phyloP scores from a whole-genome alignment of 768 basidiomycete genomes.

The Cubamyces lactineus region DNA sequence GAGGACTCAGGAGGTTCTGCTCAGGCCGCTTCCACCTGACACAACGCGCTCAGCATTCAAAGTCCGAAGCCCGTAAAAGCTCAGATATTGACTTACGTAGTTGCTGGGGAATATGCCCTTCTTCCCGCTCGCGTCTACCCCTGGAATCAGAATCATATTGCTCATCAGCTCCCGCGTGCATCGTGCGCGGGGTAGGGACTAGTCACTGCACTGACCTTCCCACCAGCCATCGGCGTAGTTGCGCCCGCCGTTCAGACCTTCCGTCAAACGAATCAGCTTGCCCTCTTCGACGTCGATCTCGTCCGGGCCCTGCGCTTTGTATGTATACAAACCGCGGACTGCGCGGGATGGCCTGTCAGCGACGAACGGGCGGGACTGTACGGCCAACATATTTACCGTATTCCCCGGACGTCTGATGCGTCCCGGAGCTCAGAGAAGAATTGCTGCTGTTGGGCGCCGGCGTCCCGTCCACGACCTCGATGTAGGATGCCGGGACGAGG shows the following conservation, averaged over 20 bases:
- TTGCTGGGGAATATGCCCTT: slow-evolving; percentile 89
- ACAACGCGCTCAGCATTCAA: slow-evolving; percentile 1
- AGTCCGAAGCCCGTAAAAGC: background rate
- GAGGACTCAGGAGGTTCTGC: background rate
- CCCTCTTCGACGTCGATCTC: slow-evolving; percentile 68
- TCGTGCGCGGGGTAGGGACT: background rate
- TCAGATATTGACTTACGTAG: slow-evolving; percentile 60
- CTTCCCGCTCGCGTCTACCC: slow-evolving; percentile 57
- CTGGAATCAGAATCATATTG: slow-evolving; percentile 43
- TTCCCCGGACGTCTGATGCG: slow-evolving; percentile 43
- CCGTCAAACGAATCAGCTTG: slow-evolving; percentile 64
- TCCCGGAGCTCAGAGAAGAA: slow-evolving; percentile 15
- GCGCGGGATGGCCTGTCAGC: background rate
- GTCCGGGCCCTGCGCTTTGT: slow-evolving; percentile 71
- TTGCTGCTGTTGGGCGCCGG: slow-evolving; percentile 25
- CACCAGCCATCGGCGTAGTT: slow-evolving; percentile 83
- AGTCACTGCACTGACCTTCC: slow-evolving; percentile 57
- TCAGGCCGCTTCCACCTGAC: slow-evolving; percentile 51
- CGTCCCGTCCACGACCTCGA: slow-evolving; percentile 43
- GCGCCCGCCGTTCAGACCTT: slow-evolving; percentile 60
- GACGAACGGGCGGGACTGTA: slow-evolving; percentile 1
- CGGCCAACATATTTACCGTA: slow-evolving; percentile 49
- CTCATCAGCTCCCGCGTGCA: slow-evolving; percentile 14
- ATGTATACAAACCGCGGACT: slow-evolving; percentile 87
- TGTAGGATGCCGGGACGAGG: slow-evolving; percentile 84